These are phyloP conservation scores for Yamadazyma kanchanaburiensis DNA, from an alignment of 1,139 yeast species.

Conservation along the genomic window DNA sequence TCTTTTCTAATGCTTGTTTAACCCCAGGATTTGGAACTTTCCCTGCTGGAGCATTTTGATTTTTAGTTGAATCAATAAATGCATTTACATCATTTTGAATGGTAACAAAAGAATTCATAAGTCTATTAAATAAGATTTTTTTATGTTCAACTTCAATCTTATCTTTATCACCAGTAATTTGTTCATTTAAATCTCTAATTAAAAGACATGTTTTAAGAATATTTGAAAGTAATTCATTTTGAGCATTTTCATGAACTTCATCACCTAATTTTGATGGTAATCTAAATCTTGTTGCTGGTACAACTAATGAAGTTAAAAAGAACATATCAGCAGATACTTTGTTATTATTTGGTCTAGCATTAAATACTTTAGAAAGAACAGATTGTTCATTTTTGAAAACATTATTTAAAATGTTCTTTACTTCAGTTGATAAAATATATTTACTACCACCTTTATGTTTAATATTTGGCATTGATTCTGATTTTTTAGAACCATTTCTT, in stretches of 20 bases:
- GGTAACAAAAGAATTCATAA: slow-evolving; percentile 93
- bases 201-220: slow-evolving; percentile 75
- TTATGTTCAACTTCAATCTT: slow-evolving; percentile 60
- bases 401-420: slow-evolving; percentile 69
- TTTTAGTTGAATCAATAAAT: slow-evolving; percentile 88
- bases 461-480: slow-evolving; percentile 36
- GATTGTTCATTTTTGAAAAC: slow-evolving; percentile 72
- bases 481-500: slow-evolving; percentile 20
- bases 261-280: slow-evolving; percentile 97
- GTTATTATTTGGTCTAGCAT: slow-evolving; percentile 65
- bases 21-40: slow-evolving; percentile 87
- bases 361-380: slow-evolving; percentile 63
- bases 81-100: slow-evolving; percentile 95
- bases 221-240: slow-evolving; percentile 81
- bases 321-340: slow-evolving; percentile 78
- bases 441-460: slow-evolving; percentile 71
- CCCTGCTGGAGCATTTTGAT: slow-evolving; percentile 67
- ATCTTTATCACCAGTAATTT: slow-evolving; percentile 60
- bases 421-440: slow-evolving; percentile 83
- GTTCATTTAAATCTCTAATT: slow-evolving; percentile 87
- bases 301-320: slow-evolving; percentile 82
- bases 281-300: slow-evolving; percentile 96
- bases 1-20: slow-evolving; percentile 96
- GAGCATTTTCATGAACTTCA: slow-evolving; percentile 90
- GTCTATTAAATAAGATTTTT: slow-evolving; percentile 75